Conservation (phyloP, 345 rosid genomes). For the Sisymbrium altissimum region DNA sequence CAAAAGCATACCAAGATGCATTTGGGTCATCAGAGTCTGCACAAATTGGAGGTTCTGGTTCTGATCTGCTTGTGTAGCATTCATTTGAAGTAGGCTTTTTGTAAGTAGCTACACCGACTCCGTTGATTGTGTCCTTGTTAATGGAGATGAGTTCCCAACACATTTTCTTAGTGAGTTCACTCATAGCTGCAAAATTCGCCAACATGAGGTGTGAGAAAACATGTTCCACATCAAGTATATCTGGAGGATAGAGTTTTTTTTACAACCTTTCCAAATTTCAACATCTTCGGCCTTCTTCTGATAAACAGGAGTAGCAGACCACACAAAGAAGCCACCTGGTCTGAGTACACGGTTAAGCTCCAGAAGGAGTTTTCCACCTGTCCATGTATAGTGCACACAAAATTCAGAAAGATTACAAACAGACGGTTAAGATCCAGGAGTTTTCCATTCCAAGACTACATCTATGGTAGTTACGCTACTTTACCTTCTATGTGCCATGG, state of each 20-base stretch:
- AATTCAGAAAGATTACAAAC: neutral
- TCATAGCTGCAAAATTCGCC: constrained; percentile 67
- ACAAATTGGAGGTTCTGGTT: constrained; percentile 75
- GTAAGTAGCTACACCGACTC: constrained; percentile 75
- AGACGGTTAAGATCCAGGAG: neutral
- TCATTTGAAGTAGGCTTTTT: constrained; percentile 78
- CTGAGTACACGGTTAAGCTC: constrained; percentile 84
- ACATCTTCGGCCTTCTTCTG: constrained; percentile 75
- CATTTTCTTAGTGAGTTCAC: constrained; percentile 63
- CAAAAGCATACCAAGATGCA: constrained; percentile 70
- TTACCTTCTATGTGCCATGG: constrained; percentile 99
- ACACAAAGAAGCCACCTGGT: constrained; percentile 91
- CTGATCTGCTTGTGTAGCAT: constrained; percentile 70
- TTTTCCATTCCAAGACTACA: constrained; percentile 6
- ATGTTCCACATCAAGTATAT: constrained; percentile 22
- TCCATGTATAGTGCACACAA: constrained; percentile 17
- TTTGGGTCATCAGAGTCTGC: constrained; percentile 77
- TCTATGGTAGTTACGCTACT: neutral
- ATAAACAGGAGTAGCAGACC: constrained; percentile 99
- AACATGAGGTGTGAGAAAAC: constrained; percentile 20
- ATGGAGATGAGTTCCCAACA: constrained; percentile 90
- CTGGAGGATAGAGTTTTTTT: neutral
- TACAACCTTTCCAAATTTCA: constrained; percentile 80
- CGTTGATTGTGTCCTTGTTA: constrained; percentile 62
- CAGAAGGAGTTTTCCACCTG: constrained; percentile 89